Conservation (phyloP, 495 filamentous ascomycete genomes). For the Corynascus novoguineensis region DNA sequence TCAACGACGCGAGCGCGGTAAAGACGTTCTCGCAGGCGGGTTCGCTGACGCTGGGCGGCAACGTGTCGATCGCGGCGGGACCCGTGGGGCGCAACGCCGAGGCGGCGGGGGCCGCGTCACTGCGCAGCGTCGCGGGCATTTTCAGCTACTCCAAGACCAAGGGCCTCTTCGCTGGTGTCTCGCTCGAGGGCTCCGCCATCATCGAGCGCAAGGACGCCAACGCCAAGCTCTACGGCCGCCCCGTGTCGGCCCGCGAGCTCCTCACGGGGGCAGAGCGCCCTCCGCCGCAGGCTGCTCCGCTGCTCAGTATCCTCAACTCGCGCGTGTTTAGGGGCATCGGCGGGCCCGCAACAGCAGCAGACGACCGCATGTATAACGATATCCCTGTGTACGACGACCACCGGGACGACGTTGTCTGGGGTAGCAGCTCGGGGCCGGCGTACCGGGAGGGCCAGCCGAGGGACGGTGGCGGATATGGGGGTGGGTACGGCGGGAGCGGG, state of each 20-base stretch:
- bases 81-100: constrained; percentile 93
- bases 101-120: constrained; percentile 87
- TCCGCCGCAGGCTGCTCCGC: constrained; percentile 73
- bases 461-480: constrained; percentile 29
- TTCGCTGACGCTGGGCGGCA: constrained; percentile 86
- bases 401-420: constrained; percentile 92
- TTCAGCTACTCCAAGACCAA: constrained; percentile 98
- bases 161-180: constrained; percentile 92
- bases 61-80: constrained; percentile 92
- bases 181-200: constrained; percentile 82
- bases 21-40: constrained; percentile 92
- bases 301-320: constrained; percentile 78
- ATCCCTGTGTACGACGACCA: constrained; percentile 84
- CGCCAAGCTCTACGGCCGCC: constrained; percentile 84
- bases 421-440: constrained; percentile 66
- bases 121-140: constrained; percentile 82
- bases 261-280: constrained; percentile 71
- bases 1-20: constrained; percentile 88
- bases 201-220: constrained; percentile 95
- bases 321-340: constrained; percentile 70
- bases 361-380: constrained; percentile 86
- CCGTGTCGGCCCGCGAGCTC: constrained; percentile 73
- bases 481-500: constrained; percentile 36
- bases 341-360: constrained; percentile 23
- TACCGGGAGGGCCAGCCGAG: constrained; percentile 67